These are phyloP conservation scores for Klebsormidium nitens DNA, from an alignment of 139 green algal species.

Conservation along the genomic window DNA sequence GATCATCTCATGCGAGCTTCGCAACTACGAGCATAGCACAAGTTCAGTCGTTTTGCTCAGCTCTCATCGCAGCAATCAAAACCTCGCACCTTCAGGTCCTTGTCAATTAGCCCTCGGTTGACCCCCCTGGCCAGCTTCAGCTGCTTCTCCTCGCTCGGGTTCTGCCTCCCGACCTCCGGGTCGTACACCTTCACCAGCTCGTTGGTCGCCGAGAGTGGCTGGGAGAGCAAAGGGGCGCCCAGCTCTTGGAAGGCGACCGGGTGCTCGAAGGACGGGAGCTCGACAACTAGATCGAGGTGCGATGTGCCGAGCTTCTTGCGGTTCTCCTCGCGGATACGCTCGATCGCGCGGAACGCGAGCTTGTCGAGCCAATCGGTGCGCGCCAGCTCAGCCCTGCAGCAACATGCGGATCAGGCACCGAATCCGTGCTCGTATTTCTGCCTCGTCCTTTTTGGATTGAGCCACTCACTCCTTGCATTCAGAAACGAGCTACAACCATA, in stretches of 20 bases:
- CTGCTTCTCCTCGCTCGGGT: constrained; percentile 85
- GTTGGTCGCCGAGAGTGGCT: constrained; percentile 22
- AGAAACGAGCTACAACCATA: too few species aligned
- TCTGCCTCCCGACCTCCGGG: constrained; percentile 57
- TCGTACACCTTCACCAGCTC: constrained; percentile 37
- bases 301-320: background rate
- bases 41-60: too few species aligned
- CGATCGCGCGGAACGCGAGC: constrained; percentile 52
- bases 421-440: too few species aligned
- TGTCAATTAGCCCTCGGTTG: constrained; percentile 49
- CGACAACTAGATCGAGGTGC: constrained; percentile 32
- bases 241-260: constrained; percentile 72
- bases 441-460: too few species aligned
- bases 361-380: constrained; percentile 78
- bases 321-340: constrained; percentile 29
- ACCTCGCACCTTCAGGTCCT: constrained; percentile 76
- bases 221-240: background rate
- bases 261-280: constrained; percentile 75
- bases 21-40: background rate
- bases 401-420: too few species aligned
- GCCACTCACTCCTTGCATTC: too few species aligned
- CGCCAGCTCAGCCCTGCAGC: too few species aligned
- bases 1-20: background rate
- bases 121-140: constrained; percentile 76
- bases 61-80: too few species aligned